Evolutionary conservation across 345 rosid genomes (phyloP).

Genomic region (Citrus australasica): DNA sequence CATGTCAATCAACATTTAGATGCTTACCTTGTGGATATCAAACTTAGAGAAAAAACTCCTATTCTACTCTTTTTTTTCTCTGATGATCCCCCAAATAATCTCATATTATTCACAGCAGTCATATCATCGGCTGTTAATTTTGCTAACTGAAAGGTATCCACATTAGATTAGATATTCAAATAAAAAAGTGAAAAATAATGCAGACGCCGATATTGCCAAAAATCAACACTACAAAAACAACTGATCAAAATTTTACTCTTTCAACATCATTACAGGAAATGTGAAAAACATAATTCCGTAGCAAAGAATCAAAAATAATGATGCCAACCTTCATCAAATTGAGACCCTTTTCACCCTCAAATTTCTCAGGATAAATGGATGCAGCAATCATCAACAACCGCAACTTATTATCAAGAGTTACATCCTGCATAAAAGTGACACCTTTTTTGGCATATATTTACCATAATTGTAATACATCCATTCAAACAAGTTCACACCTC

Average conservation of each 20-base stretch:
- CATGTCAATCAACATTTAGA: not conserved
- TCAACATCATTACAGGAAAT: not conserved
- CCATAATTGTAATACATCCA: not conserved
- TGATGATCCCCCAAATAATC: conserved; percentile 60
- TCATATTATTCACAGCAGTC: conserved; percentile 91
- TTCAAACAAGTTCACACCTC: conserved; percentile 46
- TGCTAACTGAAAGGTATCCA: conserved; percentile 54
- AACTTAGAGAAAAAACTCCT: conserved; percentile 73
- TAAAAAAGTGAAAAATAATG: not conserved
- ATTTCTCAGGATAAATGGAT: conserved; percentile 89
- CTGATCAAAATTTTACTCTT: not conserved
- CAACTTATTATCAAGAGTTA: conserved; percentile 82
- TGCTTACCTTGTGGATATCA: conserved; percentile 80
- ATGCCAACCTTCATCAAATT: conserved; percentile 80
- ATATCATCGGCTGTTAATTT: conserved; percentile 76
- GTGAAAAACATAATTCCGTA: not conserved
- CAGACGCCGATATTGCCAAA: not conserved
- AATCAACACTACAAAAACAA: not conserved
- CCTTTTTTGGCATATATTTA: not conserved
- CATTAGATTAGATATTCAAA: conserved; percentile 1
- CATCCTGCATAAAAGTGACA: conserved; percentile 54
- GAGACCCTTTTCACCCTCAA: conserved; percentile 86
- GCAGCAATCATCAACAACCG: conserved; percentile 93
- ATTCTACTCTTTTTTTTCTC: conserved; percentile 64
- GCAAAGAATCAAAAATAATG: not conserved